A percentile compares a stretch with the other conserved stretches of the same genome.
Evolutionary conservation across 2,329 filamentous ascomycete species (phyloP).

Genomic region (Aspergillus sojae): DNA sequence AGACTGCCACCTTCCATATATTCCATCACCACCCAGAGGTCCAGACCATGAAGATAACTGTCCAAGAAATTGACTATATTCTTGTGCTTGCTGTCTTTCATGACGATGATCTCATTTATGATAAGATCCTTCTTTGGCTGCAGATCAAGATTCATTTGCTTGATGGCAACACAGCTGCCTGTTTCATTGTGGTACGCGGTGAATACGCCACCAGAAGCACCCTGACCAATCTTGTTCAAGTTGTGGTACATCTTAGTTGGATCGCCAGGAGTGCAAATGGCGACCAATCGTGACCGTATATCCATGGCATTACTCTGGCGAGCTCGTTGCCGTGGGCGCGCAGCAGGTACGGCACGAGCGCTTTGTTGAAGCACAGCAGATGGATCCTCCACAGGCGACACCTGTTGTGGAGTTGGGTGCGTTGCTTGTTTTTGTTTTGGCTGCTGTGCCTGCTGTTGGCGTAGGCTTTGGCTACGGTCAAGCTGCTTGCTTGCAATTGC

Average conservation of each 20-base stretch:
- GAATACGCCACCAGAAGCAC: conserved; percentile 92
- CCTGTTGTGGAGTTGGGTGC: conserved; percentile 41
- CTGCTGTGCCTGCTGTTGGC: conserved; percentile 58
- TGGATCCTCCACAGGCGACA: conserved; percentile 37
- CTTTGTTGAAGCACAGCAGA: conserved; percentile 37
- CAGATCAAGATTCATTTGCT: conserved; percentile 99
- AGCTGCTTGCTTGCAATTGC: conserved; percentile 71
- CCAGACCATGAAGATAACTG: conserved; percentile 85
- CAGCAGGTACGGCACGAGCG: conserved; percentile 54
- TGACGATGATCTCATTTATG: conserved; percentile 98
- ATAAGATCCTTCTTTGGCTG: conserved; percentile 99
- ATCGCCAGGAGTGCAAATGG: conserved; percentile 88
- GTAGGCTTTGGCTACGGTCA: conserved; percentile 73
- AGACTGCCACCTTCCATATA: conserved; percentile 98
- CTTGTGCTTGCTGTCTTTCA: conserved; percentile 98
- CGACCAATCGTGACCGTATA: conserved; percentile 78
- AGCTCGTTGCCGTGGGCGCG: conserved; percentile 74
- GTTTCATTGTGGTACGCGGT: conserved; percentile 83
- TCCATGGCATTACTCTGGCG: conserved; percentile 81
- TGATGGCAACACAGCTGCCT: conserved; percentile 92
- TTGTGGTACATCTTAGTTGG: conserved; percentile 84
- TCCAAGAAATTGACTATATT: conserved; percentile 99
- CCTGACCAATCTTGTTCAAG: conserved; percentile 94
- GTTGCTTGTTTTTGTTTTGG: conserved; percentile 51
- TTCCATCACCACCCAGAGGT: conserved; percentile 99